Base-by-base conservation (phyloP, 208 protist genomes). In the Endotrypanum monterogeii region DNA sequence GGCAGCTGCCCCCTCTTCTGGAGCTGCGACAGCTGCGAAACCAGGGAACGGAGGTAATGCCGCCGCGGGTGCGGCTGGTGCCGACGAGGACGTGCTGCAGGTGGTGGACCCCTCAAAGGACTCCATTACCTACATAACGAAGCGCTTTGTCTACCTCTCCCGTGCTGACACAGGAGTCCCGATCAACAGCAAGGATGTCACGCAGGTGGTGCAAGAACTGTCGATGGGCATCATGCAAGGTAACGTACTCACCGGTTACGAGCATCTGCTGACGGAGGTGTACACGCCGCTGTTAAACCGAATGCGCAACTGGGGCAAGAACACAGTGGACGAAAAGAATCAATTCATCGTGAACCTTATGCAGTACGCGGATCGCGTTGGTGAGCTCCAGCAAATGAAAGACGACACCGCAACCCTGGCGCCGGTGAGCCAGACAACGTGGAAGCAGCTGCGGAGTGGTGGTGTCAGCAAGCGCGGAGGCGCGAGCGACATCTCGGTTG, bases 271-370 rank as follows among this genome's bases (percentile, higher is more conserved):
- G 25, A 95, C 87, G 65, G 92, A 98, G 78, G 91, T 98, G 58
- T 98, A 98, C 90, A 94, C 89, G 12, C 94, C 94, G 23, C 74
- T 97, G 65, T 87, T 98, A 79, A 95, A 95, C 80, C 85, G 86
- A 54, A 80, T 90, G 70, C 73, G 71, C 39, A 74, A 86, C 50
- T 98, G 94, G 94, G 93, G 94, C 56, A 97, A 95, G 80, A 96
- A 96, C 86, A 90, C 90, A n/a, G 18, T 67, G 58, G 83, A 92
- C 50, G 90, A 96, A 55, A 86, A 85, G 52, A 95, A 96, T 71
- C 81, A 90, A 67, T 97, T 97, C 85, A 95, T 97, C 67, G 67
- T 96, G 54, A 76, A 68, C 61, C 80, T 97, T 50, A 89, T 94
- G 78, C 89, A 87, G 56, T 96, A 98, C 83, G 91, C 93, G 9